Base-by-base conservation (phyloP, 768 basidiomycete species). In the Lactarius sp. region DNA sequence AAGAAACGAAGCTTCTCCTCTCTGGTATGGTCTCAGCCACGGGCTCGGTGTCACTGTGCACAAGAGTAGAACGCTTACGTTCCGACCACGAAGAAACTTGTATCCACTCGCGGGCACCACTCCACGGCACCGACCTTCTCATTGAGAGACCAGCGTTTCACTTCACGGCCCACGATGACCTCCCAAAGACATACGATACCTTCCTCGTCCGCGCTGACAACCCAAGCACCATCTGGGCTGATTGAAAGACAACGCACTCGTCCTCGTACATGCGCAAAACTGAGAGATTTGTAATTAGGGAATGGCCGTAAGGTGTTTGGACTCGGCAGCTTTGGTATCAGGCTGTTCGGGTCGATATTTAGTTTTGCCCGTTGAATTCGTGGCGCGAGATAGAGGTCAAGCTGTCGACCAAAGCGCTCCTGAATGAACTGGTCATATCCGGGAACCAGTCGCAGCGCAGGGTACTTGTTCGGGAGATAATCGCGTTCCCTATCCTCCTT, bases 341-440 rank as follows among this genome's bases (percentile, higher is more conserved):
- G 79, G 52, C 88, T 90, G 68, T 87, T 84, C 1, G 96, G 94
- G 71, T 98, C 92, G 56, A 97, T 91, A 70, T 93, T 93, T 37
- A 98, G 83, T 73, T 92, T 93, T 58, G 81, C 83, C 59, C 92
- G 79, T 69, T 92, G 90, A 66, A 97, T 85, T 52, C 97, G 83
- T 41, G 97, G 96, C 3, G 97, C 97, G 51, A 99, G 85, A 73
- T 99, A 99, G 20, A 99, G 79, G 74, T 99, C 97, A 41, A 99
- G 83, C 75, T 96, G 94, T 22, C 97, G 86, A 70, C 83, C 85
- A 75, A 98, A 98, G 52, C 94, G 85, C 66, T 98, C 89, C 73
- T 96, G 90, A 70, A 98, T 92, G 73, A 98, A 93, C 61, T 84
- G 83, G 69, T 88, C 82, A 75, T 94, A 98, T 4, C 87, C 97